Base-by-base conservation (phyloP, 805 yeast genomes). In the Candida cerambycidarum region DNA sequence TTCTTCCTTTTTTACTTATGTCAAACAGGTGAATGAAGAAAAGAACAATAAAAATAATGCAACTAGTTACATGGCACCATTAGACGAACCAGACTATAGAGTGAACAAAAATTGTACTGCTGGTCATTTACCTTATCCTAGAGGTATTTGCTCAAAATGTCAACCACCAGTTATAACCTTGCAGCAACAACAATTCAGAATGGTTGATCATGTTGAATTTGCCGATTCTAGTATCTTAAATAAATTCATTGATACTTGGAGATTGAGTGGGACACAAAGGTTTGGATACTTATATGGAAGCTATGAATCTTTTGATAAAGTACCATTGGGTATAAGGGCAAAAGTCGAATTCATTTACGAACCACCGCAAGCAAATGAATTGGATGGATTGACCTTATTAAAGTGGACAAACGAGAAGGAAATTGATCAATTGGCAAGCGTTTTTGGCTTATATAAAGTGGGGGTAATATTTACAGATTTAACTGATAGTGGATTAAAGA, bases 81-180 rank as follows among this genome's bases (percentile, higher is more conserved):
- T 89, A 43, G 76, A 82, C 15, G 85, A 82, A 54, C 85, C 92
- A 2, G 69, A 79, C 54, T 93, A 75, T 59, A 64, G 69, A 41
- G 87, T 92, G 23, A 67, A 80, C 48, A 69, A 73, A 41, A 64
- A 73, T 11, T 92, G 98, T 59, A 75, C 72, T 0, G 73, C 79
- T 32, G 96, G 96, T 0, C 99, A 92, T 62, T 80, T 83, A 29
- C 92, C 96, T 6, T 93, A 96, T 89, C 98, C 99, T 1, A 75
- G 70, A 40, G 97, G 97, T 0, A 89, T 93, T 52, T 92, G 99
- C 58, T 86, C 96, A 12, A 88, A 89, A 62, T 92, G 99, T 65
- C 98, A 92, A 63, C 98, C 99, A 0, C 82, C 96, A 1, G 93
- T 97, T 0, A 88, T 93, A 46, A 90, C 98, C 0, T 71, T 93